These are phyloP conservation scores for Zelopaecilomyces penicillatus DNA, from an alignment of 2,329 filamentous ascomycete species.

Conservation along the genomic window DNA sequence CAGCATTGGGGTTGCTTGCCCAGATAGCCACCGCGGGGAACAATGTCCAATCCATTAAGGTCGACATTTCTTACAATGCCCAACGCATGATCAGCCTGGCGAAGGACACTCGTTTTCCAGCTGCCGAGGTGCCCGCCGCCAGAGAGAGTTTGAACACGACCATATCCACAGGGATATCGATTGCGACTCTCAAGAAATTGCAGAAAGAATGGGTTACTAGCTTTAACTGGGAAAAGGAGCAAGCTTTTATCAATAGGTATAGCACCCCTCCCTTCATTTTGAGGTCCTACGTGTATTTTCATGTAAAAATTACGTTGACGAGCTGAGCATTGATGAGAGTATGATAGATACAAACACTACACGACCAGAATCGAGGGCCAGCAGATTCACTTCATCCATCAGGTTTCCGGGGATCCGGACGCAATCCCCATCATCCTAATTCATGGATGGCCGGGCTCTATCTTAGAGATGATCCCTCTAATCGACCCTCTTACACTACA, in stretches of 20 bases:
- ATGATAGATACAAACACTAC: conserved; percentile 7
- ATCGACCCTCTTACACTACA: conserved; percentile 4
- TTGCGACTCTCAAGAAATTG: conserved; percentile 9
- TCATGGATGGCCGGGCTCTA: conserved; percentile 23
- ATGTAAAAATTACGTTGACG: no score
- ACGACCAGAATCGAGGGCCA: conserved; percentile 12
- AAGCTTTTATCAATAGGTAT: conserved; percentile 12
- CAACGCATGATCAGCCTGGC: conserved; percentile 18
- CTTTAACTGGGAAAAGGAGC: conserved; percentile 14
- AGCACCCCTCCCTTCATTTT: background rate
- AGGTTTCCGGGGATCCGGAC: conserved; percentile 3
- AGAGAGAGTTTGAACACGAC: conserved; percentile 1
- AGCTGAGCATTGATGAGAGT: no score
- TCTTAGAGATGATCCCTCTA: conserved; percentile 31
- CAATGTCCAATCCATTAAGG: background rate
- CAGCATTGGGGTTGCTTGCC: no score
- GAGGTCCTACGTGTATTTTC: background rate
- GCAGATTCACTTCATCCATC: conserved; percentile 10
- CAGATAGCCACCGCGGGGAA: no score
- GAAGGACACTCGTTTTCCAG: conserved; percentile 7
- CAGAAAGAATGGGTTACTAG: conserved; percentile 10
- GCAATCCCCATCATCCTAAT: conserved; percentile 8
- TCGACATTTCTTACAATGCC: conserved; percentile 2
- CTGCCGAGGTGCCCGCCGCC: conserved; percentile 1
- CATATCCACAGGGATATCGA: conserved; percentile 5